Conservation (phyloP, 371 early-diverging fungal species). For the Actinomortierella ambigua region DNA sequence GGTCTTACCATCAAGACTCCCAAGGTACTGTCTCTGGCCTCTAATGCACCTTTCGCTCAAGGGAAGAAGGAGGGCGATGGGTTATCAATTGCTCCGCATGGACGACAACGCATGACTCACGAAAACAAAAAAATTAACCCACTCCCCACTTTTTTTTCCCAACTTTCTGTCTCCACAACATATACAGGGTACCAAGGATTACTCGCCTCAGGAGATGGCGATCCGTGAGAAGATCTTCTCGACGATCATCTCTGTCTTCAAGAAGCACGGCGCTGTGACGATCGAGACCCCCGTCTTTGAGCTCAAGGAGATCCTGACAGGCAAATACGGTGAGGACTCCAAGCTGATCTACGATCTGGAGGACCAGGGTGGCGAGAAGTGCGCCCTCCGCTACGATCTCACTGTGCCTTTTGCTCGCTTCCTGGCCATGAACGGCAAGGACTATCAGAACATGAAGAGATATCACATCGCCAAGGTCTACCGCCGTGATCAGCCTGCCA, state of each 20-base stretch:
- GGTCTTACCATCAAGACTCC: constrained; percentile 71
- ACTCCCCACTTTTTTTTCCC: not conserved
- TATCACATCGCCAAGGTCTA: constrained; percentile 99
- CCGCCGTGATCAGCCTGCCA: constrained; percentile 98
- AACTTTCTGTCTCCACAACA: not conserved
- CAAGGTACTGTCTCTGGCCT: constrained; percentile 55
- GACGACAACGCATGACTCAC: no score
- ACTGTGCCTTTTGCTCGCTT: constrained; percentile 99
- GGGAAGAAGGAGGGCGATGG: no score
- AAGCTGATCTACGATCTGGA: constrained; percentile 98
- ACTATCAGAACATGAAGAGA: constrained; percentile 89
- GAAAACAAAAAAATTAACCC: not conserved
- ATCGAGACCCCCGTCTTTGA: constrained; percentile 99
- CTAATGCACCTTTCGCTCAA: no score
- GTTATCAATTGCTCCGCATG: no score
- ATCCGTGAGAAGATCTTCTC: constrained; percentile 91
- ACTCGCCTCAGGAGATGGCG: constrained; percentile 93
- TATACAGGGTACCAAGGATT: constrained; percentile 95
- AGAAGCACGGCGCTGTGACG: constrained; percentile 96
- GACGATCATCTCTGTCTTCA: constrained; percentile 87
- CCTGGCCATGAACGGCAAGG: constrained; percentile 91
- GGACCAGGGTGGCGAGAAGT: constrained; percentile 99
- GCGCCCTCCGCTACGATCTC: constrained; percentile 97
- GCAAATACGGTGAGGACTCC: constrained; percentile 99
- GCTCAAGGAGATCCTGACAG: constrained; percentile 96